A percentile compares a stretch with the other conserved stretches of the same genome.
Evolutionary conservation across 495 filamentous ascomycete genomes (phyloP).

Genomic region (Talaromyces wortmannii): DNA sequence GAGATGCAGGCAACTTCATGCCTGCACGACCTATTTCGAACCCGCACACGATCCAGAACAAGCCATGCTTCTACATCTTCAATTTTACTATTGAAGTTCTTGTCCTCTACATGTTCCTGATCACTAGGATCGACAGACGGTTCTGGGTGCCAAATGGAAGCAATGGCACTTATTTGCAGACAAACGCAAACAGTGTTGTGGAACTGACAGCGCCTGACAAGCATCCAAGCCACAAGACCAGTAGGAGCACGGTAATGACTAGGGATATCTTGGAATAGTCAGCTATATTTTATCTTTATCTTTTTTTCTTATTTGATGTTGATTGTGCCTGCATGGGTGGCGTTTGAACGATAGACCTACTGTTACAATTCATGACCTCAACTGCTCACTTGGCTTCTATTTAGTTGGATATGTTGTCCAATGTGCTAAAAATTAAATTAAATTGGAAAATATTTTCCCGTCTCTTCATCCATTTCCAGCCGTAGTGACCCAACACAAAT

Average conservation of each 20-base stretch:
- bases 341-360: no score
- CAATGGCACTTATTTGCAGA: background rate
- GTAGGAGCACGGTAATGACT: background rate
- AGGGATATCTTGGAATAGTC: no score
- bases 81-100: conserved; percentile 66
- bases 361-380: no score
- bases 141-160: conserved; percentile 59
- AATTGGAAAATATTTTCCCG: no score
- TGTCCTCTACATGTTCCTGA: conserved; percentile 56
- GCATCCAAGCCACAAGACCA: background rate
- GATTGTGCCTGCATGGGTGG: no score
- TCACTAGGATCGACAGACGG: conserved; percentile 61
- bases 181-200: background rate
- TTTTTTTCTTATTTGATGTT: no score
- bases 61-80: conserved; percentile 74
- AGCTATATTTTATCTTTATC: no score
- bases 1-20: conserved; percentile 51
- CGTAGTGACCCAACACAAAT: no score
- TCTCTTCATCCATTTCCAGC: no score
- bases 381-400: no score
- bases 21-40: conserved; percentile 39
- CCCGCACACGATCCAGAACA: conserved; percentile 62
- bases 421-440: no score
- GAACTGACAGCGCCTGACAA: background rate
- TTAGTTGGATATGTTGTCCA: no score